phyloP scores from a whole-genome alignment of 345 rosid species.

The Salix dunnii region DNA sequence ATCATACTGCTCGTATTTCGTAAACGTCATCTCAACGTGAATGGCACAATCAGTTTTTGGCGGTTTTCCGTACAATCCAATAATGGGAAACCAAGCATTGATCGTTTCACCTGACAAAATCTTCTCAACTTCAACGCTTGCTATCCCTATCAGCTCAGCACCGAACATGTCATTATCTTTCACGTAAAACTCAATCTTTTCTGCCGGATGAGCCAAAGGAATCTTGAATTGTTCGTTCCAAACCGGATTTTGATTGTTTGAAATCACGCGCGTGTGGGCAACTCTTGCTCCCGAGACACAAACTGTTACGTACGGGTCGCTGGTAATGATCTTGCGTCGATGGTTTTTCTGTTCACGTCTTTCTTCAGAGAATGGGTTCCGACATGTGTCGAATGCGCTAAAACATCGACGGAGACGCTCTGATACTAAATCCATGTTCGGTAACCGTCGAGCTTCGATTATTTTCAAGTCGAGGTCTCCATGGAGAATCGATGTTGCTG shows the following conservation, averaged over 20 bases:
- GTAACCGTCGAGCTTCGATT: constrained; percentile 67
- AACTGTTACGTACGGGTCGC: constrained; percentile 84
- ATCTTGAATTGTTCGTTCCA: constrained; percentile 73
- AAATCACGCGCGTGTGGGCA: constrained; percentile 80
- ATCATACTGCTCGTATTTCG: constrained; percentile 41
- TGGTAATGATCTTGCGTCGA: constrained; percentile 54
- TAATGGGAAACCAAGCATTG: constrained; percentile 67
- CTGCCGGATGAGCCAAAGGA: constrained; percentile 71
- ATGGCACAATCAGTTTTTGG: constrained; percentile 70
- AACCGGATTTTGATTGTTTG: constrained; percentile 52
- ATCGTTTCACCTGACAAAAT: constrained; percentile 42
- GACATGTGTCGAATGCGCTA: constrained; percentile 34
- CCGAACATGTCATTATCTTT: constrained; percentile 83
- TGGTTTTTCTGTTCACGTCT: constrained; percentile 2
- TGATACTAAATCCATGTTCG: constrained; percentile 73
- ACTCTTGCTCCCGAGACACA: constrained; percentile 67
- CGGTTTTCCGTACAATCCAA: constrained; percentile 47
- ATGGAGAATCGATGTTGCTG: constrained; percentile 35
- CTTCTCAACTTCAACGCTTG: constrained; percentile 35
- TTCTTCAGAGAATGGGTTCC: constrained; percentile 23
- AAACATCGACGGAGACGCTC: constrained; percentile 59
- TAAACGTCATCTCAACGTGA: constrained; percentile 52
- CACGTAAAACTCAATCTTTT: constrained; percentile 56
- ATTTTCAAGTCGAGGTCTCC: constrained; percentile 74
- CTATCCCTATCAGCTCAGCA: constrained; percentile 68